Percentiles rank a stretch among this genome's conserved stretches.
Evolutionary conservation across 495 filamentous ascomycete species (phyloP).

Genomic region (Penicillium canariense): DNA sequence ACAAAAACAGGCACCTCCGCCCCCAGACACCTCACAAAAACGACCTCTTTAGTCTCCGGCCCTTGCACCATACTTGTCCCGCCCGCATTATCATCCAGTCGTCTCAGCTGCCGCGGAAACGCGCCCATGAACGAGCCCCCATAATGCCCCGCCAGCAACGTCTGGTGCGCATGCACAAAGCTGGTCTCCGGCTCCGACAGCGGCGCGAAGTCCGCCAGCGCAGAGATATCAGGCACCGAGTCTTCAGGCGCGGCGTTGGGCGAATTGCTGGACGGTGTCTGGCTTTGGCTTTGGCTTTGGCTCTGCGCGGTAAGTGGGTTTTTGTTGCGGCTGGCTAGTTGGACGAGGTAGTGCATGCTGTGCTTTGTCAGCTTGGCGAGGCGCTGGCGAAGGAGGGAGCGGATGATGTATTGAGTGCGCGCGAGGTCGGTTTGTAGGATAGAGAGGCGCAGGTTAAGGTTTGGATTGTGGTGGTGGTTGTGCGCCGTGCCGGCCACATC

Average conservation of each 20-base stretch:
- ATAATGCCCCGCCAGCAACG: slow-evolving; percentile 79
- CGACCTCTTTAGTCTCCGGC: slow-evolving; percentile 76
- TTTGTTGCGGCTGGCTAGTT: slow-evolving; percentile 52
- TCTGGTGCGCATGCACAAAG: slow-evolving; percentile 80
- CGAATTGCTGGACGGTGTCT: background rate
- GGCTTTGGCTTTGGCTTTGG: slow-evolving; percentile 43
- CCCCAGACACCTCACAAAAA: slow-evolving; percentile 76
- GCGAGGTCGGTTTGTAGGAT: slow-evolving; percentile 96
- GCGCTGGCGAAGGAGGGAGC: slow-evolving; percentile 79
- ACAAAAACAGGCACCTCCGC: slow-evolving; percentile 53
- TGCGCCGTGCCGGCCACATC: slow-evolving; percentile 30
- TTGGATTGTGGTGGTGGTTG: slow-evolving; percentile 72
- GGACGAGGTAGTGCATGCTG: slow-evolving; percentile 44
- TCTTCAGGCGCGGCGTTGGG: slow-evolving; percentile 31
- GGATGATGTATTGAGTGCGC: slow-evolving; percentile 84
- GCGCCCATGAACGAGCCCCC: slow-evolving; percentile 72
- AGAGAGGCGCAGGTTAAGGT: slow-evolving; percentile 86
- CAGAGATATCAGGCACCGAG: slow-evolving; percentile 37
- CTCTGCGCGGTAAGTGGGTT: slow-evolving; percentile 51
- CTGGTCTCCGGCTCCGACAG: slow-evolving; percentile 71
- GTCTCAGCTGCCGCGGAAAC: slow-evolving; percentile 73
- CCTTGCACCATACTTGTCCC: slow-evolving; percentile 89
- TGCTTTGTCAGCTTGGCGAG: slow-evolving; percentile 66
- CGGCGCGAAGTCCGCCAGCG: slow-evolving; percentile 39
- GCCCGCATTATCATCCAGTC: slow-evolving; percentile 85